These are phyloP conservation scores for Ophiostoma sp. DNA, from an alignment of 2,329 filamentous ascomycete genomes.

Conservation along the genomic window DNA sequence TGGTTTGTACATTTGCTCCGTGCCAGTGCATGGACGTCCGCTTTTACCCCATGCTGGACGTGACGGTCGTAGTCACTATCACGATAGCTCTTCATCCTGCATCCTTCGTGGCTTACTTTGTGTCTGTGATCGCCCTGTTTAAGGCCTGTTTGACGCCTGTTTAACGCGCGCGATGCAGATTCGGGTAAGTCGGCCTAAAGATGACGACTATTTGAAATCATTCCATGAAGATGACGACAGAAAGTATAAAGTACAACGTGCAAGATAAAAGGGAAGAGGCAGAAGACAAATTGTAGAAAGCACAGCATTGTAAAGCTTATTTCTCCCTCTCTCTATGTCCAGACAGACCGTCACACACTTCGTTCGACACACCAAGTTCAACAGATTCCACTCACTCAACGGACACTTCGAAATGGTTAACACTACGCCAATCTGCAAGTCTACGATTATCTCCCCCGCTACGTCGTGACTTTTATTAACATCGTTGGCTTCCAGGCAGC, in stretches of 20 bases:
- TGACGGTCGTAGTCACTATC: neutral
- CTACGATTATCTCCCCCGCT: neutral
- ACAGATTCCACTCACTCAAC: neutral
- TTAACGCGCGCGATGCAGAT: neutral
- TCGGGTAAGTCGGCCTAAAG: neutral
- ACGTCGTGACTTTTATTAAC: neutral
- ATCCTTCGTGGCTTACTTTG: neutral
- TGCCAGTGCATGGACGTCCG: neutral
- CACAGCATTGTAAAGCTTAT: too few species aligned
- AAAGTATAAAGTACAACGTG: neutral
- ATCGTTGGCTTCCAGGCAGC: neutral
- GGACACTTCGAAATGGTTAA: neutral
- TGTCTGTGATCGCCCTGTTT: neutral
- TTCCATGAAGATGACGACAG: neutral
- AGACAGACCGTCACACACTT: neutral
- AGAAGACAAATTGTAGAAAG: too few species aligned
- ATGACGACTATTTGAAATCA: neutral
- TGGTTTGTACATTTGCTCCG: neutral
- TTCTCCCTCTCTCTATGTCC: neutral
- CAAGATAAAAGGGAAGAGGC: neutral
- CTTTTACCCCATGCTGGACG: neutral
- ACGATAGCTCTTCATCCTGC: neutral
- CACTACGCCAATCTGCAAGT: neutral
- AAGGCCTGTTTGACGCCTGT: neutral
- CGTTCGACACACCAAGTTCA: neutral